A percentile compares a stretch with the other conserved stretches of the same genome.
Evolutionary conservation across 2,329 filamentous ascomycete species (phyloP).

Genomic region (Pseudocercospora musae): DNA sequence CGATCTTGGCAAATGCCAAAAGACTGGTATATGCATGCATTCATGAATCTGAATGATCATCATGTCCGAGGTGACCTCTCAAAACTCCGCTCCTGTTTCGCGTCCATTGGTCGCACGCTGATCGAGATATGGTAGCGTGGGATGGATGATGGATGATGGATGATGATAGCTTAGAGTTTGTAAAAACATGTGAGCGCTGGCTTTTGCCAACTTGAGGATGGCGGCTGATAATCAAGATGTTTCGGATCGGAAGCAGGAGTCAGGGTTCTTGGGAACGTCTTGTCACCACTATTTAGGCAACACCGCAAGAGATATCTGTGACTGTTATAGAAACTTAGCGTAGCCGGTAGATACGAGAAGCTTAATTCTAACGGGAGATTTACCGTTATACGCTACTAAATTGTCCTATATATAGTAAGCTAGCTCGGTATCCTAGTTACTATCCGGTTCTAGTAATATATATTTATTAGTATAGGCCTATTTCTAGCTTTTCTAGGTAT

Average conservation of each 20-base stretch:
- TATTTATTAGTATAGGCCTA: no score
- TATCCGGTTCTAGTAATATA: no score
- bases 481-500: no score
- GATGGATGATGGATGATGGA: no score
- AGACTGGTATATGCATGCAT: neutral
- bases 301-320: no score
- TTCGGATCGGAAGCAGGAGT: neutral
- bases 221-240: neutral
- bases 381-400: no score
- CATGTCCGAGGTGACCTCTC: neutral
- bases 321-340: no score
- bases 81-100: neutral
- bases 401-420: no score
- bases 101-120: neutral
- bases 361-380: no score
- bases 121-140: neutral
- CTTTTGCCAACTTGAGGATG: neutral
- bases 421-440: no score
- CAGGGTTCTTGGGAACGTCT: neutral
- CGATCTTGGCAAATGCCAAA: no score
- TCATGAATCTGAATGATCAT: neutral
- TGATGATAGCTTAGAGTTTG: neutral
- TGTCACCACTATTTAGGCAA: neutral
- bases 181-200: neutral
- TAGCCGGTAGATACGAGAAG: no score